A percentile compares a stretch with the other conserved stretches of the same genome.
These are phyloP conservation scores for Perkinsus chesapeaki DNA, from an alignment of 169 alveolate genomes.

Conservation along the genomic window DNA sequence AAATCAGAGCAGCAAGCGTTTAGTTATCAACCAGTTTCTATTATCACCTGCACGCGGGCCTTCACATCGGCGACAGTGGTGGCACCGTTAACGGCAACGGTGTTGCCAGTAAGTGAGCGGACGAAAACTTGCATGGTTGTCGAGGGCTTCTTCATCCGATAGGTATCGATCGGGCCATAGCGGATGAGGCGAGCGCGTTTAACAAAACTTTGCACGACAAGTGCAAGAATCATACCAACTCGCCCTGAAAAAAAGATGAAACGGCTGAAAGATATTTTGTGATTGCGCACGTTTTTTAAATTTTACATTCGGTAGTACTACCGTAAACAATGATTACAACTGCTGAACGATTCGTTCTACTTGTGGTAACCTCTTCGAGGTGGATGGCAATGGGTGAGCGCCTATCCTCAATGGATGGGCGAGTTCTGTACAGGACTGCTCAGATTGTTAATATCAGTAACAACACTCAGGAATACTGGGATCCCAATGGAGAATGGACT, in stretches of 20 bases:
- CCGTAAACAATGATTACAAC: too few species aligned
- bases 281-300: too few species aligned
- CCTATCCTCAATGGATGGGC: too few species aligned
- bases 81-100: slow-evolving; percentile 5
- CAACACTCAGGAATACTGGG: too few species aligned
- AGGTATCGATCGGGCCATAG: not conserved
- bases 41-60: slow-evolving; percentile 1
- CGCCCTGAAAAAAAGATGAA: not conserved
- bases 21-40: not conserved
- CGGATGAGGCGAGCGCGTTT: not conserved
- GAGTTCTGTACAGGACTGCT: too few species aligned
- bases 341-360: too few species aligned
- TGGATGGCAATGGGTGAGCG: too few species aligned
- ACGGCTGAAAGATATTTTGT: too few species aligned
- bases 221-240: not conserved
- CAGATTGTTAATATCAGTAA: too few species aligned
- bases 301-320: too few species aligned
- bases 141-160: not conserved
- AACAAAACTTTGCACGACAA: not conserved
- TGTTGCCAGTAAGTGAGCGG: slow-evolving; percentile 5
- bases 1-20: not conserved
- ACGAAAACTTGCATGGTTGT: not conserved
- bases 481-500: too few species aligned
- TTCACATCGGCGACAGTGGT: not conserved
- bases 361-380: too few species aligned